Evolutionary conservation across 108 stramenopile species (phyloP).

Genomic region (Conticribra guillardii): DNA sequence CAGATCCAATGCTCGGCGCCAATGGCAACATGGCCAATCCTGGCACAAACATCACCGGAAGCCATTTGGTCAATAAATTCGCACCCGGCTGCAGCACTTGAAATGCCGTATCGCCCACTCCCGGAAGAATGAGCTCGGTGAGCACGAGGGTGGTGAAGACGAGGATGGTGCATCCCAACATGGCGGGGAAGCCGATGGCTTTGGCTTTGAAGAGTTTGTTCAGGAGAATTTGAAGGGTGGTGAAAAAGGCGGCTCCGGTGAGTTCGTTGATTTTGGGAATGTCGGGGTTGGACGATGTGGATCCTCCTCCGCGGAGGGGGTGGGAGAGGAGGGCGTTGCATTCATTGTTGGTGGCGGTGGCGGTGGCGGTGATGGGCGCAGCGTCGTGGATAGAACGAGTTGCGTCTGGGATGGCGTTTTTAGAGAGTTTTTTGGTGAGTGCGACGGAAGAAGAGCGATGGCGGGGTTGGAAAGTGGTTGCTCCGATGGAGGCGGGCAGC

Average conservation of each 20-base stretch:
- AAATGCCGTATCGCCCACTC: conserved; percentile 59
- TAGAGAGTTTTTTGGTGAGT: background rate
- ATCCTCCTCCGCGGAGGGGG: conserved; percentile 8
- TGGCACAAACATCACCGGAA: conserved; percentile 88
- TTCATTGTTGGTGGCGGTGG: conserved; percentile 11
- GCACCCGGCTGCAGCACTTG: conserved; percentile 64
- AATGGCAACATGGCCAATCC: conserved; percentile 82
- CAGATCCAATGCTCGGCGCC: conserved; percentile 71
- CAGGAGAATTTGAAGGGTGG: conserved; percentile 55
- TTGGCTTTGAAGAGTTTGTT: conserved; percentile 60
- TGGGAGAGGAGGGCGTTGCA: background rate
- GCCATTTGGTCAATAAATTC: conserved; percentile 79
- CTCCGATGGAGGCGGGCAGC: conserved; percentile 28
- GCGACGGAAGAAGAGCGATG: background rate
- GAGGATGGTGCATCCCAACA: conserved; percentile 70
- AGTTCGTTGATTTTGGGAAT: conserved; percentile 38
- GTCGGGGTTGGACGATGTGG: conserved; percentile 18
- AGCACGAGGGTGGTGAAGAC: conserved; percentile 62
- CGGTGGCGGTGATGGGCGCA: background rate
- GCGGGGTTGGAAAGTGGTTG: conserved; percentile 35
- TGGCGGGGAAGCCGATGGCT: conserved; percentile 70
- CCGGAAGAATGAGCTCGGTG: conserved; percentile 55
- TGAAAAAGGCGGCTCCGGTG: conserved; percentile 53
- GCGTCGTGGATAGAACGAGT: background rate
- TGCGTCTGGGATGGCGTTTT: conserved; percentile 10